phyloP scores from a whole-genome alignment of 352 stramenopile species.

The Globisporangium carolinianum region DNA sequence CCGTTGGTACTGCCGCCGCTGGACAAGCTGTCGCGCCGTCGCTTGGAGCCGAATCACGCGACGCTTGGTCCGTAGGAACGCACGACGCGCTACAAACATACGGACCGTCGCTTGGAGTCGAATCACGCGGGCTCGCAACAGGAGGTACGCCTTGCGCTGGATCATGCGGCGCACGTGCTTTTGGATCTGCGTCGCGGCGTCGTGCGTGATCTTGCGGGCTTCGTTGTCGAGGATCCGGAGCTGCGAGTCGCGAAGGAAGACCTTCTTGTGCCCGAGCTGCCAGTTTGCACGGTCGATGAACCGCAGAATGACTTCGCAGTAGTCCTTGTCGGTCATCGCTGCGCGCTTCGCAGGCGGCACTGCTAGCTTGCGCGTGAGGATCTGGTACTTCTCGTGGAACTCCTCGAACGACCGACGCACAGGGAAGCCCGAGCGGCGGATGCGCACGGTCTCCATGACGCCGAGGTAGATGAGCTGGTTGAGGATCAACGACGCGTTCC shows the following conservation, averaged over 20 bases:
- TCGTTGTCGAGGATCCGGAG: constrained; percentile 80
- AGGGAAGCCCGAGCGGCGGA: constrained; percentile 82
- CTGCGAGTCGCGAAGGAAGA: constrained; percentile 83
- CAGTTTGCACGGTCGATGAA: constrained; percentile 81
- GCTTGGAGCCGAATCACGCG: constrained; percentile 70
- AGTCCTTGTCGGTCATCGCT: constrained; percentile 65
- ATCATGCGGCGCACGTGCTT: constrained; percentile 64
- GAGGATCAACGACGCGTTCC: constrained; percentile 81
- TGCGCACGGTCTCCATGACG: constrained; percentile 88
- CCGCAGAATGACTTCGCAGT: constrained; percentile 76
- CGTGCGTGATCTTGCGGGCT: constrained; percentile 78
- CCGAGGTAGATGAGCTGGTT: constrained; percentile 88
- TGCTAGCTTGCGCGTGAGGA: constrained; percentile 62
- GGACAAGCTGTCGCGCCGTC: constrained; percentile 60
- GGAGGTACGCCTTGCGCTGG: constrained; percentile 61
- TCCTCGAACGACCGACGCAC: constrained; percentile 82
- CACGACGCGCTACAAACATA: constrained; percentile 55
- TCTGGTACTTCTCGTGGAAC: constrained; percentile 86
- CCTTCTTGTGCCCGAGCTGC: constrained; percentile 86
- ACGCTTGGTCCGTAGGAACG: constrained; percentile 41
- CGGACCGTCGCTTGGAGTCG: constrained; percentile 57
- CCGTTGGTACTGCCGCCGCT: constrained; percentile 60
- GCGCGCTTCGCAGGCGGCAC: constrained; percentile 45
- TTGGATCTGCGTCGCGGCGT: constrained; percentile 70
- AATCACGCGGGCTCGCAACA: constrained; percentile 53